Evolutionary conservation across 306 rosid genomes (phyloP), one percentile per base, ranked within the genome.

Genomic region (Calophaca sinica): DNA sequence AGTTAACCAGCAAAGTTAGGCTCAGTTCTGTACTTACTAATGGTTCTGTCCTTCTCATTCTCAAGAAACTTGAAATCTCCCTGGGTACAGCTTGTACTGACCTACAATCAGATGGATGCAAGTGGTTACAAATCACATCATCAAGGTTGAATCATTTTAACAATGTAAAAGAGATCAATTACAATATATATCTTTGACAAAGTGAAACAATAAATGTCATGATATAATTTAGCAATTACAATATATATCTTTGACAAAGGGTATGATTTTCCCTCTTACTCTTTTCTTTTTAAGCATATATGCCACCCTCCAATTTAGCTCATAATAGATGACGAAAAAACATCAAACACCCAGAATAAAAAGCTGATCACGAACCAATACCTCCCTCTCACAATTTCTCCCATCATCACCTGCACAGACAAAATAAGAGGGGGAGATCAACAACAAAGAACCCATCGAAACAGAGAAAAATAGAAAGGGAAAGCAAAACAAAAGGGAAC

Each of bases 1-100:
- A 68, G 60, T 41, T 70, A 68, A 62, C 39, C 45, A 32, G 62
- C 12, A 57, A 29, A 29, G 6, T 33, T n/a, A 8, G 51, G 50
- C 13, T 60, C 57, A 20, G 46, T 77, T 68, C 44, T 53, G 46
- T 48, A 84, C 99, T 85, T 88, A 94, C 99, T 90, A 76, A 94
- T 85, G 74, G 88, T 92, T 13, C 97, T 84, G 79, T 90, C 93
- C 86, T 94, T 92, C 0, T 87, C 90, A 73, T 87, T 85, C 83
- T 94, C 93, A 4, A 94, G 97, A 82, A 94, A 94, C 72, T 89
- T 83, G 84, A 90, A 90, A 80, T 83, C 82, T 46, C 85, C 90
- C 55, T 73, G 69, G 72, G 72, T 76, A 51, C 86, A 60, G 76
- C 87, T 85, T 68, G 88, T 67, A 72, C 72, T 79, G 77, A 88